Base-by-base conservation (phyloP, 2,329 filamentous ascomycete species). In the Mariannaea sp. region DNA sequence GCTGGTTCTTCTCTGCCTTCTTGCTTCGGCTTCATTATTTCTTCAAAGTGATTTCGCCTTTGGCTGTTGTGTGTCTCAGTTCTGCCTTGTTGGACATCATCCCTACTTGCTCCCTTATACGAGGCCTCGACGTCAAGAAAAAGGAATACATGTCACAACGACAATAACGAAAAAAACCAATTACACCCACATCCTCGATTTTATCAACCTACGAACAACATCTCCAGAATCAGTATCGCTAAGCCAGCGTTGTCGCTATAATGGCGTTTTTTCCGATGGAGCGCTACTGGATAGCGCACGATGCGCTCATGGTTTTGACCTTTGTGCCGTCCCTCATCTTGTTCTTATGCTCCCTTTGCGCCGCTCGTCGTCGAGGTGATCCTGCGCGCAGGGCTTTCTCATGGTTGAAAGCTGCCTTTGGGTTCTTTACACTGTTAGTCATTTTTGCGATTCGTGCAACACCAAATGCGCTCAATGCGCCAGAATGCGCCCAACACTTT, bases 341-440 rank as follows among this genome's bases (percentile, higher is more conserved):
- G 20, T 59, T 65, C 54, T 49, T 65, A 24, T 58, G 49, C 19
- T 44, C 65, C 9, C 33, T 66, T 10, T 65, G 62, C 33, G n/a
- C 58, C 6, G 56, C 58, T 1, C 63, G 63, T 1, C 52, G 57
- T 24, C 54, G 55, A 14, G 56, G 53, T 0, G 68, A 70, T 26
- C 57, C 60, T 2, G 63, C 63, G 1, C 55, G 66, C 29, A 56
- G 41, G 22, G 68, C 61, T 14, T 60, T 67, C 10, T 55, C 40
- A 2, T 65, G 53, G 14, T 59, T 66, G 42, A 69, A 68, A 38
- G 4, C 46, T 1, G 65, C 66, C 1, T 54, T 71, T 9, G 46
- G 53, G 1, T 40, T 63, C 0, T 71, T 62, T 22, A 30, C 53
- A 4, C 19, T 61, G 70, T 73, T 41, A 40, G 68, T 38, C 4